Base-by-base conservation (phyloP, 78 protist genomes). In the Planoprotostelium fungivorum region DNA sequence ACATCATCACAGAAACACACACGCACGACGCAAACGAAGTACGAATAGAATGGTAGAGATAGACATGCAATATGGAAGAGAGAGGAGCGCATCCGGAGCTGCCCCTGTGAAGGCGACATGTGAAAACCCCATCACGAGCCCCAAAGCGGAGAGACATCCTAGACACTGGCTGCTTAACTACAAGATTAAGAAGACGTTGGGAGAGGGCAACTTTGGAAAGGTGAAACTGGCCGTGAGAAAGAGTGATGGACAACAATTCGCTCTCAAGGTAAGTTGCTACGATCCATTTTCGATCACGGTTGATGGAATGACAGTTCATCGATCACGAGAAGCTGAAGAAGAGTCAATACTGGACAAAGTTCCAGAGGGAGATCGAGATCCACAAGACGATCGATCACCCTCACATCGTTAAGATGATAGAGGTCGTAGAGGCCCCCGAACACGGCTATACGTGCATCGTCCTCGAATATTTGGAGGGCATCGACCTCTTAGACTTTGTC, bases 401-500 rank as follows among this genome's bases (percentile, higher is more conserved):
- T 35, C 88, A 94, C 73, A 94, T 94, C 38, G 93, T 90, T 0
- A 94, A 88, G 84, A 10, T 94, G 36, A 86, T 88, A 1, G 96
- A 92, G 38, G 91, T 94, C 34, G 63, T 93, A 5, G 94, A 92
- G 37, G 89, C 85, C 5, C 63, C 37, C 35, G 90, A 86, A 23
- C 90, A 86, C n/a, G 83, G 37, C 1, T 39, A 83, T 36, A 89
- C 95, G 0, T 89, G 83, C 38, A 36, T 93, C 39, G 38, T 93
- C 0, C 88, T 89, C 0, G 95, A 93, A 34, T 93, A 93, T 84
- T 83, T 88, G 10, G 90, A 91, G 28, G 92, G 92, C 31, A 91
- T 90, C 28, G 95, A 93, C 31, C 29, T 93, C 84, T 89, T 93
- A 37, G 98, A 96, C 84, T 96, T 89, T 38, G 88, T 93, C 5